Evolutionary conservation across 352 stramenopile genomes (phyloP).

Genomic region (Globisporangium splendens): DNA sequence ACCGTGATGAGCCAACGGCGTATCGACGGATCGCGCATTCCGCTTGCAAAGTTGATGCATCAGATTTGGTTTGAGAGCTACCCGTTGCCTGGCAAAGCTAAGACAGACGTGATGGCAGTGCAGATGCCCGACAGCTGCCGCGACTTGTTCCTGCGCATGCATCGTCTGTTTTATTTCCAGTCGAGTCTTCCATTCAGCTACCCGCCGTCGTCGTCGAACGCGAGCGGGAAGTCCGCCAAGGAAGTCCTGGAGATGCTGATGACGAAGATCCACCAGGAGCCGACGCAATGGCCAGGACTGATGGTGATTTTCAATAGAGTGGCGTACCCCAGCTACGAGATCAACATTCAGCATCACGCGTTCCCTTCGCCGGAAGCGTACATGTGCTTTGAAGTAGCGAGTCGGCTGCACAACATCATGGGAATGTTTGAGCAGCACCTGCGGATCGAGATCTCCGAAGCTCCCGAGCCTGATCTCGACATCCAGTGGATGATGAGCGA

Average conservation of each 20-base stretch:
- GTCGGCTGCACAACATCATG: slow-evolving; percentile 49
- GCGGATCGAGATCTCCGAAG: slow-evolving; percentile 23
- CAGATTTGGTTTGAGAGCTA: slow-evolving; percentile 50
- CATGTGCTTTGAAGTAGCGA: slow-evolving; percentile 65
- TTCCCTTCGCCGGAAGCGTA: slow-evolving; percentile 56
- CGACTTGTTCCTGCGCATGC: slow-evolving; percentile 63
- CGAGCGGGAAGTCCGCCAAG: slow-evolving; percentile 14
- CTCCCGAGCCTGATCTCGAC: slow-evolving; percentile 40
- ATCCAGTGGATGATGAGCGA: slow-evolving; percentile 46
- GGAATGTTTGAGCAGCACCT: slow-evolving; percentile 42
- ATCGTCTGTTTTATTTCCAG: slow-evolving; percentile 74
- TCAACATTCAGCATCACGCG: slow-evolving; percentile 22
- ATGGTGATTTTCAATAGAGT: slow-evolving; percentile 75
- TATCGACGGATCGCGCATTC: slow-evolving; percentile 71
- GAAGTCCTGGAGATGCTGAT: slow-evolving; percentile 24
- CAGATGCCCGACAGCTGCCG: slow-evolving; percentile 34
- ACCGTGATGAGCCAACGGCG: slow-evolving; percentile 57
- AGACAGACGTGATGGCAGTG: slow-evolving; percentile 45
- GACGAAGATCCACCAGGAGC: slow-evolving; percentile 33
- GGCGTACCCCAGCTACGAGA: slow-evolving; percentile 49
- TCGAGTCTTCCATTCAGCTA: slow-evolving; percentile 24
- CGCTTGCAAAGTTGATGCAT: slow-evolving; percentile 54
- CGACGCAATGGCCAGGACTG: slow-evolving; percentile 67
- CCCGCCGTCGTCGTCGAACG: neutral
- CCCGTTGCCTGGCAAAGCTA: slow-evolving; percentile 26